A percentile compares a stretch with the other conserved stretches of the same genome.
phyloP scores from a whole-genome alignment of 805 yeast species.

The Wickerhamomyces strasburgensis region DNA sequence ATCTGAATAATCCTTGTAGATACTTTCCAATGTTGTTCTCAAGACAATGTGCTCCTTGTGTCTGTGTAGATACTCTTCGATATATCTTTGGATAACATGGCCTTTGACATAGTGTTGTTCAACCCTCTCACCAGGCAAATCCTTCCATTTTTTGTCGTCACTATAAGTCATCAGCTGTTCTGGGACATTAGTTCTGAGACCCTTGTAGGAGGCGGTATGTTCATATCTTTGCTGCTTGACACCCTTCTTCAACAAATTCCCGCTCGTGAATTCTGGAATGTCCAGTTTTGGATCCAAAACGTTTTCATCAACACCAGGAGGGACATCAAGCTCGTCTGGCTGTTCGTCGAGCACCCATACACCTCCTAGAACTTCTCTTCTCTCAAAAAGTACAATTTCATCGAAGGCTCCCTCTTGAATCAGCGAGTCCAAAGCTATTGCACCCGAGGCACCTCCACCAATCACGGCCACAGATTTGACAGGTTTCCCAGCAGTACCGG shows the following conservation, averaged over 20 bases:
- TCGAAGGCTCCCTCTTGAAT: constrained; percentile 31
- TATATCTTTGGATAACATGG: constrained; percentile 49
- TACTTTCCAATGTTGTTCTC: constrained; percentile 36
- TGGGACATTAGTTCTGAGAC: constrained; percentile 36
- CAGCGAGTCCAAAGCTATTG: constrained; percentile 36
- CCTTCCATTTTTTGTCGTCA: constrained; percentile 35
- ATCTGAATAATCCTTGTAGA: constrained; percentile 19
- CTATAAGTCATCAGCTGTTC: constrained; percentile 42
- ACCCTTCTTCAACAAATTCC: constrained; percentile 4
- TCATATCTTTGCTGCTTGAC: constrained; percentile 21
- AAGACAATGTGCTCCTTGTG: constrained; percentile 23
- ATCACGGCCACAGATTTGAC: constrained; percentile 35
- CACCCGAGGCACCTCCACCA: constrained; percentile 51
- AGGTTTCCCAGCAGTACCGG: not conserved
- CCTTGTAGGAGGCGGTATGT: constrained; percentile 29
- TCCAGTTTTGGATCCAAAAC: constrained; percentile 26
- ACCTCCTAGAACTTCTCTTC: constrained; percentile 38
- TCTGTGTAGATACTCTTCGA: constrained; percentile 40
- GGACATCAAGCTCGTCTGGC: constrained; percentile 19
- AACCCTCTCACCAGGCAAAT: constrained; percentile 21
- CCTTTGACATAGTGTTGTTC: constrained; percentile 45
- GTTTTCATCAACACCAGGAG: constrained; percentile 25
- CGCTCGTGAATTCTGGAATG: constrained; percentile 6
- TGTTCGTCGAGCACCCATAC: constrained; percentile 31
- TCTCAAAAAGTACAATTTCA: constrained; percentile 35